These are phyloP conservation scores for Beauveria sp. DNA, from an alignment of 2,329 filamentous ascomycete species.

Conservation along the genomic window DNA sequence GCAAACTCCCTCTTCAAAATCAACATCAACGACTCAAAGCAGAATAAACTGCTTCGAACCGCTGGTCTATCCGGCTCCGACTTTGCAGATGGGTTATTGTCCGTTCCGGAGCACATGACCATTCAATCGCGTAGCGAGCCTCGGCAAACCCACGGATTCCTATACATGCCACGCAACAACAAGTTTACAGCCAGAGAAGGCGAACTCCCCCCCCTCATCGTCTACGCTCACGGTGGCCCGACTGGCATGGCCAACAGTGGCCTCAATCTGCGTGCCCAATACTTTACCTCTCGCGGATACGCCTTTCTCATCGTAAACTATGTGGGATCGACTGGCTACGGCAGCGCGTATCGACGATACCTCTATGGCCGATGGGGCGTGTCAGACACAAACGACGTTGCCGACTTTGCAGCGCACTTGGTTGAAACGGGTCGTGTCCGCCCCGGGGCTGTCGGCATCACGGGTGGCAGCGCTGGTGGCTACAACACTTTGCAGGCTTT, in stretches of 20 bases:
- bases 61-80: conserved; percentile 24
- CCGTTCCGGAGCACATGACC: conserved; percentile 29
- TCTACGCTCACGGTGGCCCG: conserved; percentile 45
- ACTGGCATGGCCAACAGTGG: conserved; percentile 36
- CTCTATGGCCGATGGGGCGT: conserved; percentile 44
- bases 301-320: conserved; percentile 45
- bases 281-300: conserved; percentile 47
- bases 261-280: conserved; percentile 38
- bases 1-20: conserved; percentile 29
- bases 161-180: conserved; percentile 42
- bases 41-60: conserved; percentile 23
- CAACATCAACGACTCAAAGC: conserved; percentile 19
- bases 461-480: conserved; percentile 44
- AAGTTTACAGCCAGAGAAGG: conserved; percentile 29
- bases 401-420: conserved; percentile 37
- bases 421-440: conserved; percentile 28
- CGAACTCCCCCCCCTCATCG: conserved; percentile 39
- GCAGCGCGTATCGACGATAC: conserved; percentile 40
- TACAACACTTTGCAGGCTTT: conserved; percentile 45
- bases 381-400: conserved; percentile 42
- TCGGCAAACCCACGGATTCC: conserved; percentile 36
- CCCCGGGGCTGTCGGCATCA: conserved; percentile 35
- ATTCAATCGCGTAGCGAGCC: conserved; percentile 21
- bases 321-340: conserved; percentile 43
- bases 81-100: conserved; percentile 26